These are phyloP conservation scores for Chloranthus sessilifolius DNA, from an alignment of 164 flowering plant genomes.

Conservation along the genomic window DNA sequence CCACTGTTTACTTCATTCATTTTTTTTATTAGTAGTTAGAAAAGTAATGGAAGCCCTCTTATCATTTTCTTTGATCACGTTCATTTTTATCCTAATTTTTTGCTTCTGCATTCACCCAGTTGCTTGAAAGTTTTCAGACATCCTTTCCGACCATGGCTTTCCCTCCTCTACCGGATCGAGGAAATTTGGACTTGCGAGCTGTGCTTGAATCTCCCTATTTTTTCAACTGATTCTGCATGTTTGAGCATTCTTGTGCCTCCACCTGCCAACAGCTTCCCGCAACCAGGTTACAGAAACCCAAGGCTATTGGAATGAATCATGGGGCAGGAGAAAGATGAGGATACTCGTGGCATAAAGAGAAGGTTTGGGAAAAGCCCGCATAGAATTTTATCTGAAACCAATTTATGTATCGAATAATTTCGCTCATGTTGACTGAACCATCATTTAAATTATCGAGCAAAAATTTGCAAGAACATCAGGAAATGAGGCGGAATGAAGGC, in stretches of 20 bases:
- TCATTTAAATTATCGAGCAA: too few species aligned
- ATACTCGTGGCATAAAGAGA: neutral
- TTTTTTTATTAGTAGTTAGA: neutral
- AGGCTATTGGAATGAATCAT: neutral
- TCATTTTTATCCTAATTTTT: neutral
- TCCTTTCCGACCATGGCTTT: slow-evolving; percentile 58
- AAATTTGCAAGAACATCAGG: too few species aligned
- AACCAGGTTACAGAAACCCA: neutral
- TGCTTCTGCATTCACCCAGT: slow-evolving; percentile 24
- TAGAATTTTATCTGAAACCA: neutral
- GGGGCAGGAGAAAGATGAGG: neutral
- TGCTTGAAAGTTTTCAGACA: slow-evolving; percentile 75
- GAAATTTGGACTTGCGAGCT: slow-evolving; percentile 61
- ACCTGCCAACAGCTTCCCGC: neutral
- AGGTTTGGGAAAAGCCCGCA: neutral
- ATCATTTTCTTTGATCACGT: neutral
- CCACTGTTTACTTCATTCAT: neutral
- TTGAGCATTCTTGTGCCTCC: neutral
- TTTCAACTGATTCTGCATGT: slow-evolving; percentile 50
- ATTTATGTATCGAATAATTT: too few species aligned
- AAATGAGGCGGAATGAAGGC: too few species aligned
- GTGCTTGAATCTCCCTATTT: slow-evolving; percentile 81
- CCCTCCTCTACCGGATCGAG: slow-evolving; percentile 82
- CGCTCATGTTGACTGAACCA: too few species aligned
- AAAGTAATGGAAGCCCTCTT: neutral